These are phyloP conservation scores for Penicillium verrucosum DNA, from an alignment of 2,329 filamentous ascomycete species.

Conservation along the genomic window DNA sequence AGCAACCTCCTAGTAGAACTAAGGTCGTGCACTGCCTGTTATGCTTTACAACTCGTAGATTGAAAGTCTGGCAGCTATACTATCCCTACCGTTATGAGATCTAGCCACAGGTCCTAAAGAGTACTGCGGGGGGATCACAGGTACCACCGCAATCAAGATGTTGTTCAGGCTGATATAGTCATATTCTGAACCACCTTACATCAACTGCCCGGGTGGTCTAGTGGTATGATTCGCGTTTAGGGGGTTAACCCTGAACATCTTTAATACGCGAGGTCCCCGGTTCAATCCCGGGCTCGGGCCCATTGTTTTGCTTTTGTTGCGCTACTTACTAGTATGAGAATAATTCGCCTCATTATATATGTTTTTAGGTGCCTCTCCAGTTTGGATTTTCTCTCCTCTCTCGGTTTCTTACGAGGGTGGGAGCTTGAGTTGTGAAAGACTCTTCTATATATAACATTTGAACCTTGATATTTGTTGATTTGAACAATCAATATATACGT, in stretches of 20 bases:
- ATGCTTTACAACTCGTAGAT: background rate
- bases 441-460: no score
- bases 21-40: background rate
- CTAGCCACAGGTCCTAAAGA: background rate
- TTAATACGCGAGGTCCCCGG: background rate
- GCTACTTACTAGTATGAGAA: no score
- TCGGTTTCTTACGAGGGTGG: no score
- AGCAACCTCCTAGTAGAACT: background rate
- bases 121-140: background rate
- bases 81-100: background rate
- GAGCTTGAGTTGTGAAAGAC: no score
- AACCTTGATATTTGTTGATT: no score
- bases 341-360: no score
- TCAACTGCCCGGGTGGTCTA: background rate
- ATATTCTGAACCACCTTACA: fast-evolving
- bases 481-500: no score
- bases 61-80: background rate
- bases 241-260: background rate
- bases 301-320: no score
- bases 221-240: background rate
- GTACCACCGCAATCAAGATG: no score
- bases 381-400: no score
- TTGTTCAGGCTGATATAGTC: background rate
- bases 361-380: no score
- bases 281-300: background rate